A percentile compares a stretch with the other conserved stretches of the same genome.
Conservation (phyloP, 805 yeast species). For the Vanderwaltozyma tropicalis region DNA sequence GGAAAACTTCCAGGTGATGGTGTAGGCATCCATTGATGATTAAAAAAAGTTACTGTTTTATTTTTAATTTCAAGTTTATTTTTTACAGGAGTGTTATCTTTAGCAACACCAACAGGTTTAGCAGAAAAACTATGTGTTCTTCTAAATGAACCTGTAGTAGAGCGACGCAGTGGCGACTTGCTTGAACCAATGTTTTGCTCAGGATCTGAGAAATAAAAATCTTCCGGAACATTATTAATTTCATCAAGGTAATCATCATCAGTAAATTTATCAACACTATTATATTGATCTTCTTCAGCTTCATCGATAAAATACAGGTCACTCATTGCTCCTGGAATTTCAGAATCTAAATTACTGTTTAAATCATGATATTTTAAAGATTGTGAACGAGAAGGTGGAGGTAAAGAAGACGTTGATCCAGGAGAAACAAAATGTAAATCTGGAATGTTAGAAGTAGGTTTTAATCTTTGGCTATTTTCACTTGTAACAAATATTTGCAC, state of each 20-base stretch:
- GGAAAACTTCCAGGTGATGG: background rate
- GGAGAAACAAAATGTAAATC: background rate
- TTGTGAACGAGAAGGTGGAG: slow-evolving; percentile 14
- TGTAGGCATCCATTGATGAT: slow-evolving; percentile 9
- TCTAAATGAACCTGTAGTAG: slow-evolving; percentile 11
- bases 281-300: slow-evolving; percentile 25
- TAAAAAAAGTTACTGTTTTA: slow-evolving; percentile 33
- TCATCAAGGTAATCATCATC: slow-evolving; percentile 41
- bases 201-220: slow-evolving; percentile 28
- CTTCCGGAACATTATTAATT: slow-evolving; percentile 40
- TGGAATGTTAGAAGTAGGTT: background rate
- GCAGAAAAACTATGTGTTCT: slow-evolving; percentile 26
- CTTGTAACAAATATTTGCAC: background rate
- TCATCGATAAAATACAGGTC: slow-evolving; percentile 27
- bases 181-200: slow-evolving; percentile 7
- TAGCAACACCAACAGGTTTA: slow-evolving; percentile 21
- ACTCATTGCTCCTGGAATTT: slow-evolving; percentile 26
- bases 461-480: background rate
- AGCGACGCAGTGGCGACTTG: slow-evolving; percentile 5
- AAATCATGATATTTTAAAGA: slow-evolving; percentile 32
- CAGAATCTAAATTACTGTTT: slow-evolving; percentile 29
- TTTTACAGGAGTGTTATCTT: slow-evolving; percentile 24
- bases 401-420: slow-evolving; percentile 1
- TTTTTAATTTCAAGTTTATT: slow-evolving; percentile 29
- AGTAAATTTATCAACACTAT: slow-evolving; percentile 10